Evolutionary conservation across 148 eudicot species (phyloP), one percentile per base, ranked within the genome.

Genomic region (Arbutus unedo): DNA sequence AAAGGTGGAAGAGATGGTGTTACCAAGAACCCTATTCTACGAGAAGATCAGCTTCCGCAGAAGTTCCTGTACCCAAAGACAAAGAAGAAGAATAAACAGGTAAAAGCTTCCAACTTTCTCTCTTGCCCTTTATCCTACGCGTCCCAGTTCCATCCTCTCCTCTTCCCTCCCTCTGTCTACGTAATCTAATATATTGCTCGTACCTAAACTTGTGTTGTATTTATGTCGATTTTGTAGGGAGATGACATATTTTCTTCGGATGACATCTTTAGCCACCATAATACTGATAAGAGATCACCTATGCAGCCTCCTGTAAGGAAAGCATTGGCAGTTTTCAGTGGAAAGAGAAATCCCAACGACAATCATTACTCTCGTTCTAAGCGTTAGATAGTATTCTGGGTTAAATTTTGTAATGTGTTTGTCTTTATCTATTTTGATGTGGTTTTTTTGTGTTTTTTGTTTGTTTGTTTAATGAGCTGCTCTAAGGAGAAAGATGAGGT

Each of bases 301-400:
- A 82, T 87, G 70, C 90, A 84, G 85, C 98, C 98, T 82, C 98
- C 98, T 18, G 93, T 92, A n/a, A 87, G 93, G 86, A 90, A 91
- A 88, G 93, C 98, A 1, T 83, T 95, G 54, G 94, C 98, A 47
- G 92, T 95, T 78, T 95, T 92, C 82, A 89, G 98, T 51, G 93
- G 93, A 62, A 95, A 86, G 90, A 89, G 95, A 87, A 95, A 95
- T 77, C 98, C 98, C 8, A 95, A 95, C 75, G 98, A 95, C 89
- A 95, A 93, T 73, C 98, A 93, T 81, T 93, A 77, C 83, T 88
- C 96, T 72, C 97, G 92, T 48, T 38, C 93, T 8, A 95, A 85
- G 91, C 88, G 79, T 74, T 92, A 88, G 84, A 57, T n/a, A 2
- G 4, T 45, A 6, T 83, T 18, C n/a, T 19, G 16, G 8, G 13